A percentile compares a stretch with the other conserved stretches of the same genome.
These are phyloP conservation scores for Datura wrightii DNA, from an alignment of 257 asterid species.

Conservation along the genomic window DNA sequence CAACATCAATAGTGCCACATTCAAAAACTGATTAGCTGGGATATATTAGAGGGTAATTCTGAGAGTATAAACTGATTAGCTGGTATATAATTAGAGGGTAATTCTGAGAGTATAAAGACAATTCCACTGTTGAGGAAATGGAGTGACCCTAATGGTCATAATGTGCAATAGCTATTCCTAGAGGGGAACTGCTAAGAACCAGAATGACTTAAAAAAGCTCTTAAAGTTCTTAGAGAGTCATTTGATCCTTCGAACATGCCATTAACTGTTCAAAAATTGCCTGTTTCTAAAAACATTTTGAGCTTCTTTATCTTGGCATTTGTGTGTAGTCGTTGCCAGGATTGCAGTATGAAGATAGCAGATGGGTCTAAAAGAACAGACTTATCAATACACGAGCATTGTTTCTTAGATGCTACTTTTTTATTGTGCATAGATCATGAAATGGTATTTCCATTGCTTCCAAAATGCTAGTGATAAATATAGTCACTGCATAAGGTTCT, in stretches of 20 bases:
- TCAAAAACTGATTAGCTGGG: neutral
- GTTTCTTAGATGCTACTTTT: neutral
- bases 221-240: neutral
- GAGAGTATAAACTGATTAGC: neutral
- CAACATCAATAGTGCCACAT: neutral
- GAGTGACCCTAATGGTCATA: slow-evolving; percentile 1
- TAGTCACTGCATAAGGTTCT: neutral
- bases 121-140: neutral
- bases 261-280: neutral
- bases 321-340: neutral
- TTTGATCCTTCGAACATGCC: neutral
- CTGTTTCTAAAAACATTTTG: neutral
- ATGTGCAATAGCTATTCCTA: neutral
- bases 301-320: neutral
- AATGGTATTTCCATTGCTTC: neutral
- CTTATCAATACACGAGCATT: neutral
- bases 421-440: neutral
- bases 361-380: neutral
- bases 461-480: neutral
- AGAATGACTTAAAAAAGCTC: neutral
- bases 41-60: neutral
- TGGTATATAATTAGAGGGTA: no score
- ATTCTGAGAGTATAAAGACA: no score
- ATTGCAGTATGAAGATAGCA: neutral
- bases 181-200: neutral